A percentile compares a stretch with the other conserved stretches of the same genome.
These are phyloP conservation scores for Scutellaria baicalensis DNA, from an alignment of 257 asterid genomes.

Conservation along the genomic window DNA sequence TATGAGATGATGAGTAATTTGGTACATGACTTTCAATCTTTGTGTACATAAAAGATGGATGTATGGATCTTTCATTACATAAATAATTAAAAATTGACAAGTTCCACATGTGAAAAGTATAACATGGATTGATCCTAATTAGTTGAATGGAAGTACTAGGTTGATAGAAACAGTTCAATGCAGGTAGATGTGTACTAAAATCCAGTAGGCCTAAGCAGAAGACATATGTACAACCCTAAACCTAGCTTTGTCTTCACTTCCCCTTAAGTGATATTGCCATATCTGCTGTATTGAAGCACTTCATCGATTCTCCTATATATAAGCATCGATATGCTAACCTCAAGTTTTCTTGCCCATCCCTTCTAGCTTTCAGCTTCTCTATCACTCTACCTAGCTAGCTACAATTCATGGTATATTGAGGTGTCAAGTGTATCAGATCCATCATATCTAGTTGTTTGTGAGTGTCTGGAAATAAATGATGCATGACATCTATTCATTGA, in stretches of 20 bases:
- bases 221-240: conserved; percentile 22
- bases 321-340: neutral
- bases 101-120: neutral
- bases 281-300: neutral
- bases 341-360: conserved; percentile 10
- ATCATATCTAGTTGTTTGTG: no score
- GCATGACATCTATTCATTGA: no score
- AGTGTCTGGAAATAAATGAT: no score
- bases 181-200: conserved; percentile 23
- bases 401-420: neutral
- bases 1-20: neutral
- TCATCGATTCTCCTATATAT: neutral
- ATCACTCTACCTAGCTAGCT: neutral
- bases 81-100: neutral
- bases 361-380: neutral
- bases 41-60: no score
- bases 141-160: conserved; percentile 18
- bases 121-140: neutral
- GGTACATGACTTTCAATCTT: no score
- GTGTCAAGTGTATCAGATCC: neutral
- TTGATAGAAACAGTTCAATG: conserved; percentile 49
- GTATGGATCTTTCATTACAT: no score
- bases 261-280: conserved; percentile 24
- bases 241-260: conserved; percentile 33
- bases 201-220: no score